These are phyloP conservation scores for Capsicum pubescens DNA, from an alignment of 257 asterid species.

Conservation along the genomic window DNA sequence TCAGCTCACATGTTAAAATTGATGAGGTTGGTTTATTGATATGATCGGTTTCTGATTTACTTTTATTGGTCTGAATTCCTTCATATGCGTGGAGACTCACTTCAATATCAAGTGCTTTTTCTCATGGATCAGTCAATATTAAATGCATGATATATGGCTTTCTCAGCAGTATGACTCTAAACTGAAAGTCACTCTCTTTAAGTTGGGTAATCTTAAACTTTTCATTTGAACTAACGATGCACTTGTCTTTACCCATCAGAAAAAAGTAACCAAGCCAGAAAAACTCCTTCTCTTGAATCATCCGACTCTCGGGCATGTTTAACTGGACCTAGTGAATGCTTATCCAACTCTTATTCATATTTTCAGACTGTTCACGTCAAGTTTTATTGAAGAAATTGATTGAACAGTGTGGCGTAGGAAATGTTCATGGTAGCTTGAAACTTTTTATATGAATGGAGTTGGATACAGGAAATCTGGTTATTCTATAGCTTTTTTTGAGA, in stretches of 20 bases:
- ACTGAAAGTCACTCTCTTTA: neutral
- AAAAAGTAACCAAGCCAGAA: neutral
- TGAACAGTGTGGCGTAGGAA: neutral
- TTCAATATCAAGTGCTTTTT: neutral
- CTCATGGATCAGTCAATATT: neutral
- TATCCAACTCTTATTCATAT: conserved; percentile 15
- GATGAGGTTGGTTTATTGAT: conserved; percentile 60
- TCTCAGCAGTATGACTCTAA: conserved; percentile 23
- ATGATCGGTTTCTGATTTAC: neutral
- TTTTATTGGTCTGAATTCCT: conserved; percentile 11
- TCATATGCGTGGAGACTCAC: neutral
- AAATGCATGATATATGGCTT: conserved; percentile 4
- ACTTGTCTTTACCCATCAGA: too few relatives aligned
- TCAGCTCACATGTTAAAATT: conserved; percentile 64
- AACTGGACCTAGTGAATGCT: conserved; percentile 14
- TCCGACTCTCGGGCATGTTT: neutral
- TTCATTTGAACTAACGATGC: conserved; percentile 13
- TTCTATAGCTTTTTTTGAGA: neutral
- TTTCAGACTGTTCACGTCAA: neutral
- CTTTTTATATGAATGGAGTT: neutral
- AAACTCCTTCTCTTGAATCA: conserved; percentile 10
- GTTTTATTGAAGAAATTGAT: neutral
- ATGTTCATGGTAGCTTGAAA: neutral
- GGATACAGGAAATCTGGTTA: conserved; percentile 17
- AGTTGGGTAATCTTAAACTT: neutral